A percentile compares a stretch with the other conserved stretches of the same genome.
These are phyloP conservation scores for Cladosporium halotolerans DNA, from an alignment of 2,329 filamentous ascomycete species.

Conservation along the genomic window DNA sequence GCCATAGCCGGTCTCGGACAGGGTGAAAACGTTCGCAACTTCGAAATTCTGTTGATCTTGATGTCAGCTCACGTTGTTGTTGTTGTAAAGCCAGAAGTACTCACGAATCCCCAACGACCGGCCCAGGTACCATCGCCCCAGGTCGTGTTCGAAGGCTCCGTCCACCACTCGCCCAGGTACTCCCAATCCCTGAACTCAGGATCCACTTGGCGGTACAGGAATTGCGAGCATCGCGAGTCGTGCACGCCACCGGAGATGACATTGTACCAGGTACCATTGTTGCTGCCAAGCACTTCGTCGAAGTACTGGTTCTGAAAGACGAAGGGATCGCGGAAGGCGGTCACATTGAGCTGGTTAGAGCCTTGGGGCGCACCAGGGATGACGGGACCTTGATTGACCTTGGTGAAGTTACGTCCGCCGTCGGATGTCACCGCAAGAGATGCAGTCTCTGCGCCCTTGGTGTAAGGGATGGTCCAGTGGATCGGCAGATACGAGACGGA, in stretches of 20 bases:
- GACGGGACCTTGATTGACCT: constrained; percentile 33
- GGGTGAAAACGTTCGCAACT: constrained; percentile 37
- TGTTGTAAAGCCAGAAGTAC: not conserved
- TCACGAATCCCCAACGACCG: constrained; percentile 25
- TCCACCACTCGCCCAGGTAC: constrained; percentile 36
- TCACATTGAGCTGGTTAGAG: constrained; percentile 31
- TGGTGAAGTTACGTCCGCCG: constrained; percentile 36
- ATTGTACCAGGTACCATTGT: constrained; percentile 34
- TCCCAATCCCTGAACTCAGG: constrained; percentile 35
- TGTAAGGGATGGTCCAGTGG: constrained; percentile 42
- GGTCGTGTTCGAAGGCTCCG: constrained; percentile 26
- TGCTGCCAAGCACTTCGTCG: constrained; percentile 31
- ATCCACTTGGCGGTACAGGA: constrained; percentile 37
- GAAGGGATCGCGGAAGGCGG: constrained; percentile 40
- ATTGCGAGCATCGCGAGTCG: constrained; percentile 33
- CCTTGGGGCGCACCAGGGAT: constrained; percentile 36
- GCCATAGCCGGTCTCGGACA: constrained; percentile 37
- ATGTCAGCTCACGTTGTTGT: not conserved
- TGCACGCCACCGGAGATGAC: constrained; percentile 34
- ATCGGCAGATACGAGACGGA: constrained; percentile 41
- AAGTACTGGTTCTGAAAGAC: constrained; percentile 36
- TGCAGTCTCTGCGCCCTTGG: constrained; percentile 42
- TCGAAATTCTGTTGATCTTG: constrained; percentile 36
- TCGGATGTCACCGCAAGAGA: constrained; percentile 31
- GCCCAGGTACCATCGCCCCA: constrained; percentile 22